Conservation (phyloP, 768 basidiomycete species). For the Lenzites betulinus region DNA sequence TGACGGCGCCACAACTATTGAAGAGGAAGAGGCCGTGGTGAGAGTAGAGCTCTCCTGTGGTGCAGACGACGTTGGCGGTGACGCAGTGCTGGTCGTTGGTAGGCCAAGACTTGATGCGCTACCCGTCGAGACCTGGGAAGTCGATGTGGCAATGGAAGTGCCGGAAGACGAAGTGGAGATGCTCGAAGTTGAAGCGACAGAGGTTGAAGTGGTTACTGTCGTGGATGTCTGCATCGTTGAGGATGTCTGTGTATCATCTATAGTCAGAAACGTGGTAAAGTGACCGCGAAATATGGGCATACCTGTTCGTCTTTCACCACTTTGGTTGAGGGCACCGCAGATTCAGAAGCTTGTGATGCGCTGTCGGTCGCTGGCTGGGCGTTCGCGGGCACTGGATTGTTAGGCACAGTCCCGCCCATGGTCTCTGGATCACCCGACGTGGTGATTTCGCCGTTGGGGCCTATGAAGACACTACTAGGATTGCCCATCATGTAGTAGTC, state of each 20-base stretch:
- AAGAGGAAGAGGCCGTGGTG: not conserved
- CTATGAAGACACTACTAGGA: constrained; percentile 1
- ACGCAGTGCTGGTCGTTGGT: not conserved
- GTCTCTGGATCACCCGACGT: not conserved
- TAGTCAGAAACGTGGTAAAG: not conserved
- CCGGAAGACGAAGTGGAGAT: not conserved
- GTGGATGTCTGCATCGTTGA: not conserved
- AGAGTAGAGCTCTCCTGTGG: not conserved
- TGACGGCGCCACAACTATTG: not conserved
- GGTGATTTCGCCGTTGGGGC: not conserved
- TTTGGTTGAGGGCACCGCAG: not conserved
- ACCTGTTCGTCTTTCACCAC: not conserved
- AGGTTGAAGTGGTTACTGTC: not conserved
- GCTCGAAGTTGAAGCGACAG: not conserved
- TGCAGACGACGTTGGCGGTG: not conserved
- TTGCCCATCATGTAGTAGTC: not conserved
- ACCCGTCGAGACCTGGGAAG: not conserved
- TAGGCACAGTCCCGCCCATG: not conserved
- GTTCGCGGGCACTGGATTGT: not conserved
- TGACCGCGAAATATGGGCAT: not conserved
- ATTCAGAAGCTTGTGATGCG: not conserved
- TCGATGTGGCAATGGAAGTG: not conserved
- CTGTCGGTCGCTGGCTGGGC: not conserved
- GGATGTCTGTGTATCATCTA: not conserved
- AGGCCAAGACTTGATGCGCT: too few relatives aligned